Evolutionary conservation across 371 early-diverging fungal genomes (phyloP).

Genomic region (Fennellomyces sp.): DNA sequence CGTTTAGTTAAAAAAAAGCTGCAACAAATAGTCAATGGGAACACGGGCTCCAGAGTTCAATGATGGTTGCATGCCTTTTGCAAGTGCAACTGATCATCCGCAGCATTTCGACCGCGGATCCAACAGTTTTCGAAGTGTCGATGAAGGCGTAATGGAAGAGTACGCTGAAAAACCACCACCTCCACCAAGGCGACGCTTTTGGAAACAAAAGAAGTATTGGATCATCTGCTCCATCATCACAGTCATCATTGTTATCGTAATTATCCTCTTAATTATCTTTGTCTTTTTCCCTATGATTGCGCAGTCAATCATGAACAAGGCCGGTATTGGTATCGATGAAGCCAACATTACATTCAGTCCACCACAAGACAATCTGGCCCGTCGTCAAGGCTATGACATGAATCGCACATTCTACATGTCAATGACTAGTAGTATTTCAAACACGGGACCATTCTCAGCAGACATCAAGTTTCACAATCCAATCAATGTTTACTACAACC

Average conservation of each 20-base stretch:
- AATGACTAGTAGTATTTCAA: constrained; percentile 46
- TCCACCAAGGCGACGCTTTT: constrained; percentile 41
- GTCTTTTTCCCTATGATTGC: constrained; percentile 64
- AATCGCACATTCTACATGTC: constrained; percentile 45
- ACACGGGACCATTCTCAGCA: constrained; percentile 62
- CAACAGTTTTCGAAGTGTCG: constrained; percentile 20
- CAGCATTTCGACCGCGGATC: not conserved
- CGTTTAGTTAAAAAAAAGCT: not conserved
- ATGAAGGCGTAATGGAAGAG: constrained; percentile 34
- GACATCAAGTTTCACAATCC: constrained; percentile 55
- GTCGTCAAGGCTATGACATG: constrained; percentile 38
- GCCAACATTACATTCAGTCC: constrained; percentile 54
- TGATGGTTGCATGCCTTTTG: constrained; percentile 2
- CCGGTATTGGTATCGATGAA: constrained; percentile 44
- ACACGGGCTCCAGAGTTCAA: not conserved
- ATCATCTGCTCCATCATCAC: constrained; percentile 51
- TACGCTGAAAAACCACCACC: constrained; percentile 45
- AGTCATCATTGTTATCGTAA: constrained; percentile 48
- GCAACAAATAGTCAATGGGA: not conserved
- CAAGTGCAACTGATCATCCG: constrained; percentile 1
- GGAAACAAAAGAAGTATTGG: constrained; percentile 59
- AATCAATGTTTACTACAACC: constrained; percentile 53
- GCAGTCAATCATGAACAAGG: constrained; percentile 55
- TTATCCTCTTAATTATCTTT: constrained; percentile 48
- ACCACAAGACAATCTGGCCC: constrained; percentile 10